Evolutionary conservation across 371 early-diverging fungal genomes (phyloP).

Genomic region (Rhizopus sp.): DNA sequence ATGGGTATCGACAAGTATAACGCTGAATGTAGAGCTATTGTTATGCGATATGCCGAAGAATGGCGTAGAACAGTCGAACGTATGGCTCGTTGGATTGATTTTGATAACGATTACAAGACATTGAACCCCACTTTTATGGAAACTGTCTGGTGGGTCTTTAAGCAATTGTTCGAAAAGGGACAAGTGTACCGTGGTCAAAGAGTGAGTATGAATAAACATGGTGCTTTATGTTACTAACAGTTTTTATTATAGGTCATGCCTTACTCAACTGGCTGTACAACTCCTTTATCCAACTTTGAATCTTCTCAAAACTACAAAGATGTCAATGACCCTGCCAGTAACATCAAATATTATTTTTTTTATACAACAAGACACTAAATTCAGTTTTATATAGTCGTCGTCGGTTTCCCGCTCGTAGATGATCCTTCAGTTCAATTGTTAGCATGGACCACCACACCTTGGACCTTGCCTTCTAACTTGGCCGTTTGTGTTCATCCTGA

Average conservation of each 20-base stretch:
- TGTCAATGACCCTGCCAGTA: conserved; percentile 94
- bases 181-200: conserved; percentile 97
- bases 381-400: conserved; percentile 62
- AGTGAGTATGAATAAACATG: conserved; percentile 19
- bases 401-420: conserved; percentile 91
- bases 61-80: conserved; percentile 98
- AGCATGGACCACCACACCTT: conserved; percentile 99
- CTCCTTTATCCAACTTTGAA: conserved; percentile 99
- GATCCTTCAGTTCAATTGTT: conserved; percentile 85
- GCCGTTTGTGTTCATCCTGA: conserved; percentile 94
- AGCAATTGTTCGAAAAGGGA: conserved; percentile 94
- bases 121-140: conserved; percentile 60
- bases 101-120: conserved; percentile 99
- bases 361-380: background rate
- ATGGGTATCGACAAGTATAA: conserved; percentile 99
- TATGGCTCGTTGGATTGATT: conserved; percentile 99
- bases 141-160: conserved; percentile 96
- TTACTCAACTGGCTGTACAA: conserved; percentile 96
- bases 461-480: conserved; percentile 99
- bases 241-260: conserved; percentile 88
- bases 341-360: conserved; percentile 5
- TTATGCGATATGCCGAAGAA: conserved; percentile 96
- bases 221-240: background rate
- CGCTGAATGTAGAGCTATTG: conserved; percentile 97
- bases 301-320: conserved; percentile 99